Conservation (phyloP, 768 basidiomycete species). For the Sarcodon sp. region DNA sequence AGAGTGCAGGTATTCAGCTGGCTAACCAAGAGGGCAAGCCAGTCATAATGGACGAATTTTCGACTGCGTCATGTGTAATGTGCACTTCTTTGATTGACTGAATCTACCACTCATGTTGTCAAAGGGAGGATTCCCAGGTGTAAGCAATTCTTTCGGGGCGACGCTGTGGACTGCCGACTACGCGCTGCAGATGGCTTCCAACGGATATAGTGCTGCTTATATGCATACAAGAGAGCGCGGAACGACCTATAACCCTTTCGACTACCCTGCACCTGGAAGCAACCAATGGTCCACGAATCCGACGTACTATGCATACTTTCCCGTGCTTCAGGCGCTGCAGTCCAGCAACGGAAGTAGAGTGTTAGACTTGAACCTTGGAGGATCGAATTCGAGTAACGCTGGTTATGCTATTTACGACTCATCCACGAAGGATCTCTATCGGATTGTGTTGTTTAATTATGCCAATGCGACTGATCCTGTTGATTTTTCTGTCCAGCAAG, state of each 20-base stretch:
- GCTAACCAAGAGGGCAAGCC: background rate
- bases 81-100: too few species aligned
- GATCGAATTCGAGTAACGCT: constrained; percentile 22
- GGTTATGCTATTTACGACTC: constrained; percentile 53
- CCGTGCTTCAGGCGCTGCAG: constrained; percentile 29
- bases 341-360: constrained; percentile 29
- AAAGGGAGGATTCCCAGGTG: constrained; percentile 29
- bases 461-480: constrained; percentile 25
- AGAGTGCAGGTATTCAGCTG: constrained; percentile 7
- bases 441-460: constrained; percentile 38
- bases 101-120: too few species aligned
- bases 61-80: constrained; percentile 7
- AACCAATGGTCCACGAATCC: constrained; percentile 36
- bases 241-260: constrained; percentile 37
- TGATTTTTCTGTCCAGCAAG: constrained; percentile 18
- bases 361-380: constrained; percentile 29
- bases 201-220: constrained; percentile 34
- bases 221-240: constrained; percentile 43
- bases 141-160: constrained; percentile 39
- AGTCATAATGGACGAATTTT: background rate
- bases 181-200: constrained; percentile 34
- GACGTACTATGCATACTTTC: constrained; percentile 36
- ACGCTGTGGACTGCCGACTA: constrained; percentile 41
- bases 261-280: constrained; percentile 20
- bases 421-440: constrained; percentile 23